Conservation (phyloP, 306 rosid genomes). For the Luffa aegyptiaca region DNA sequence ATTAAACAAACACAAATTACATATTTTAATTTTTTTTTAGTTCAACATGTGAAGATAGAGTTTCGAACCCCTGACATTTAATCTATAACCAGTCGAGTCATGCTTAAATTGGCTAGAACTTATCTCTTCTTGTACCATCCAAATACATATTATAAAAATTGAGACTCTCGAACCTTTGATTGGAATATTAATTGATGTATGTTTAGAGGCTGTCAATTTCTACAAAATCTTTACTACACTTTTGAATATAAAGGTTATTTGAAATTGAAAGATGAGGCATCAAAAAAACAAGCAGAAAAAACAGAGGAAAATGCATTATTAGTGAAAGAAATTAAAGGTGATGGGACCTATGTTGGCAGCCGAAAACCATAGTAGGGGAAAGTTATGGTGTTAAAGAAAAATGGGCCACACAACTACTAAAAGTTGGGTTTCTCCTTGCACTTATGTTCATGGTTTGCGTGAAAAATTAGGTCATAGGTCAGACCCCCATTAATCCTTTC, state of each 20-base stretch:
- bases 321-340: neutral
- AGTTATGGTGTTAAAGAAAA: neutral
- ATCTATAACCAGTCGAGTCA: no score
- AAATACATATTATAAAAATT: no score
- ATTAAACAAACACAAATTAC: no score
- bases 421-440: neutral
- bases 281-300: neutral
- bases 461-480: neutral
- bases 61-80: no score
- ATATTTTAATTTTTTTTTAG: no score
- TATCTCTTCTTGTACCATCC: no score
- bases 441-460: neutral
- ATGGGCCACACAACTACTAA: neutral
- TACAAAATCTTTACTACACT: neutral
- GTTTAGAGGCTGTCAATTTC: neutral
- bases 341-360: neutral
- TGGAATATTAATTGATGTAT: neutral
- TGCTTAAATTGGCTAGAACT: no score
- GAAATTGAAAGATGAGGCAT: neutral
- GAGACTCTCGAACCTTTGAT: no score
- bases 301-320: neutral
- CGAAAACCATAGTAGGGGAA: neutral
- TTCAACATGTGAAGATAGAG: no score
- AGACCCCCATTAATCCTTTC: neutral
- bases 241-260: neutral